Evolutionary conservation across 768 basidiomycete species (phyloP).

Genomic region (Hysterangium stoloniferum): DNA sequence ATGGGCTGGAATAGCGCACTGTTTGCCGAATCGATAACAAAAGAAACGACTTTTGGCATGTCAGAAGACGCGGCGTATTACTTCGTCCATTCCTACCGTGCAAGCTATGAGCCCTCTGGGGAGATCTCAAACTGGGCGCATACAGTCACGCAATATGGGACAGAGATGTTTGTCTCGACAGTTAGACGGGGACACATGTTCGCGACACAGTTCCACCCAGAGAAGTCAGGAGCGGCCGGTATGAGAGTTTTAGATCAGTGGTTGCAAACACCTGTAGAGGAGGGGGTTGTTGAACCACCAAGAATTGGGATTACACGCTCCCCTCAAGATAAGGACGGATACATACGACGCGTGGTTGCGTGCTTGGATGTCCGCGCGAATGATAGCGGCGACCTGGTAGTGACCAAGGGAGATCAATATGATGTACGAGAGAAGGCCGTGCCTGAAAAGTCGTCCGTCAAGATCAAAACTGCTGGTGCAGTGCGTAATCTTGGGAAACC

Average conservation of each 20-base stretch:
- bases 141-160: constrained; percentile 89
- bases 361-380: constrained; percentile 98
- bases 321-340: constrained; percentile 39
- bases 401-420: constrained; percentile 99
- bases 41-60: constrained; percentile 6
- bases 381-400: constrained; percentile 92
- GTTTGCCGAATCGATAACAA: constrained; percentile 35
- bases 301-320: background rate
- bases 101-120: constrained; percentile 51
- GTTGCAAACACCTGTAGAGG: constrained; percentile 36
- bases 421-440: constrained; percentile 80
- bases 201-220: constrained; percentile 95
- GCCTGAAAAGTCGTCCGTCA: constrained; percentile 16
- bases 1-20: constrained; percentile 86
- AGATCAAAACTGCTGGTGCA: constrained; percentile 46
- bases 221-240: constrained; percentile 90
- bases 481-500: constrained; percentile 98
- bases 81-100: constrained; percentile 95
- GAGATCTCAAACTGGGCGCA: constrained; percentile 70
- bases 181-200: constrained; percentile 82
- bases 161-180: constrained; percentile 80
- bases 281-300: background rate
- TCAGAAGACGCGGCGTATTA: constrained; percentile 61
- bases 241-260: constrained; percentile 73
- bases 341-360: constrained; percentile 92